A percentile compares a stretch with the other conserved stretches of the same genome.
These are phyloP conservation scores for Curvularia eragrostidis DNA, from an alignment of 2,329 filamentous ascomycete genomes.

Conservation along the genomic window DNA sequence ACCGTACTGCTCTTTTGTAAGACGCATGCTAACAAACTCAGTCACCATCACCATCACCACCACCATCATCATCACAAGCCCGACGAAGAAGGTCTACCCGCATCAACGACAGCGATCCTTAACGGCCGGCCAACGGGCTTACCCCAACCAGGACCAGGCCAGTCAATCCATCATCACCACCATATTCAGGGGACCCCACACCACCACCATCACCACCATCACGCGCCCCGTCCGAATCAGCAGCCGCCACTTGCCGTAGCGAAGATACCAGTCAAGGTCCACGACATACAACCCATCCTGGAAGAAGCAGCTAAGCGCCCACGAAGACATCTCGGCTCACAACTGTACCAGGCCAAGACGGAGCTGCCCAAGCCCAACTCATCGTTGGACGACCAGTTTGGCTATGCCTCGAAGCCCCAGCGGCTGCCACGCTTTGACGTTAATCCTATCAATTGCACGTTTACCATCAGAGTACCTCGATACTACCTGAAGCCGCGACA, in stretches of 20 bases:
- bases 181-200: slow-evolving; percentile 49
- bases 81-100: slow-evolving; percentile 56
- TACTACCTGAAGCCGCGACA: slow-evolving; percentile 73
- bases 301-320: slow-evolving; percentile 73
- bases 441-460: slow-evolving; percentile 81
- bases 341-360: slow-evolving; percentile 77
- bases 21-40: slow-evolving; percentile 40
- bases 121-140: slow-evolving; percentile 37
- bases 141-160: slow-evolving; percentile 39
- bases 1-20: background rate
- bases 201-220: slow-evolving; percentile 44
- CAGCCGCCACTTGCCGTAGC: slow-evolving; percentile 46
- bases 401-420: slow-evolving; percentile 67
- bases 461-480: slow-evolving; percentile 85
- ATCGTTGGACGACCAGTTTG: slow-evolving; percentile 60
- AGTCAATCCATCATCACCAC: slow-evolving; percentile 47
- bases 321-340: slow-evolving; percentile 82
- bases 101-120: slow-evolving; percentile 27
- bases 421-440: slow-evolving; percentile 78
- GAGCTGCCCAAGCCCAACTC: slow-evolving; percentile 53
- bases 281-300: slow-evolving; percentile 63
- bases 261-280: slow-evolving; percentile 70
- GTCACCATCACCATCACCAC: slow-evolving; percentile 64
- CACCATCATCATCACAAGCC: slow-evolving; percentile 63
- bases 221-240: slow-evolving; percentile 37